Evolutionary conservation across 2,329 filamentous ascomycete genomes (phyloP), one percentile per base, ranked within the genome.

Genomic region (Plectosphaerella cucumerina): DNA sequence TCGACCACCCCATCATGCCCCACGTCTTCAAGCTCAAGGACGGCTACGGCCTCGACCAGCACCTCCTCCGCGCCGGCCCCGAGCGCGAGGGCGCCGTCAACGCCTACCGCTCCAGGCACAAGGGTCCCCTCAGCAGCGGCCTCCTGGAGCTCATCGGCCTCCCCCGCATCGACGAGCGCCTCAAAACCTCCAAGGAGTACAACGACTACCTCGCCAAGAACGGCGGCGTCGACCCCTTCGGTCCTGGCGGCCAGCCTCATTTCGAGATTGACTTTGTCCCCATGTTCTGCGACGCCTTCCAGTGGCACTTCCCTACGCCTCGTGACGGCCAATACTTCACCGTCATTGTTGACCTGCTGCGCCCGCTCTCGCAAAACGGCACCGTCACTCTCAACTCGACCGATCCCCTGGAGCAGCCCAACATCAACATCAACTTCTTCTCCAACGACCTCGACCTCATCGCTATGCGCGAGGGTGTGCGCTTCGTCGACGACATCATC

Each of bases 241-340:
- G 73, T 2, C 80, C 80, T 0, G 69, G 65, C 4, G 80, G 78
- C 6, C 78, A 84, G 62, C 80, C 81, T 22, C 80, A 84, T 56
- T 83, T 84, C 56, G 80, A 84, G 64, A 71, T 83, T 33, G 81
- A 85, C 64, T 85, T 85, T 58, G 76, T 86, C 49, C 52, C 72
- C 48, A 74, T 85, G 70, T 85, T 85, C 60, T 57, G 66, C 44
- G 67, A 65, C 43, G 72, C 73, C 5, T 76, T 76, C 63, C 73
- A 76, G 60, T 76, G 72, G 72, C 73, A 76, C 60, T 71, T 67
- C 56, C 72, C 73, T 0, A 53, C 60, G 0, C 71, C 72, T 4
- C 60, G 62, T 3, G 47, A 58, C 20, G 81, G 80, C 0, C 69
- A 70, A 58, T 78, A 79, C 63, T 66, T 82, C 50, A 84, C 79